Evolutionary conservation across 176 grass and related monocot genomes (phyloP).

Genomic region (Rhynchospora tenuis): DNA sequence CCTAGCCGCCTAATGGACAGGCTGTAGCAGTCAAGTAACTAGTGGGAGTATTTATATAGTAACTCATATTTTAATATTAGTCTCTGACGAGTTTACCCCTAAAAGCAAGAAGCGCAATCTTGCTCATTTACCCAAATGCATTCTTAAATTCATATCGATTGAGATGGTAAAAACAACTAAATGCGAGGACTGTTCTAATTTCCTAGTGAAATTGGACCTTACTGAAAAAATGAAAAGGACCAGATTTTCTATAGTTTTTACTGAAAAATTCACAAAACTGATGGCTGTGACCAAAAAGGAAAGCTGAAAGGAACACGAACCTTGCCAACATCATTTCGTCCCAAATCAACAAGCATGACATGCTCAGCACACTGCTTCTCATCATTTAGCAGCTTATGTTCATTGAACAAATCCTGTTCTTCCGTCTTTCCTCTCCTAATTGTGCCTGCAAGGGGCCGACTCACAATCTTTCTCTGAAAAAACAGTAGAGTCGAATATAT

Average conservation of each 20-base stretch:
- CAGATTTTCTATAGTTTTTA: neutral
- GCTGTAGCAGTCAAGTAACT: neutral
- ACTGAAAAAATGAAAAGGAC: neutral
- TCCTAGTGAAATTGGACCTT: neutral
- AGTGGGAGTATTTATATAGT: neutral
- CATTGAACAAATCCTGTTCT: conserved; percentile 50
- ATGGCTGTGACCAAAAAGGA: neutral
- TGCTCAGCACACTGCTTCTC: conserved; percentile 92
- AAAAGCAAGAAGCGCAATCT: neutral
- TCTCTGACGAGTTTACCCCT: neutral
- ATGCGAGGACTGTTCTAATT: neutral
- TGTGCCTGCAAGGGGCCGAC: conserved; percentile 84
- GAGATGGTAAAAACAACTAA: neutral
- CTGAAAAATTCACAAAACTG: neutral
- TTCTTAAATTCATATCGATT: neutral
- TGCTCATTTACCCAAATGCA: neutral
- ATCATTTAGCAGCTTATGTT: conserved; percentile 71
- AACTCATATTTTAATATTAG: neutral
- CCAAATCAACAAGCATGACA: conserved; percentile 91
- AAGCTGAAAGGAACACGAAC: conserved; percentile 15
- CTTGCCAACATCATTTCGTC: conserved; percentile 86
- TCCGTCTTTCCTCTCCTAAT: conserved; percentile 62
- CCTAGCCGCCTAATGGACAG: neutral
- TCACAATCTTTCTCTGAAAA: conserved; percentile 59
- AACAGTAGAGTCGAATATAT: neutral